A percentile compares a stretch with the other conserved stretches of the same genome.
phyloP scores from a whole-genome alignment of 1,139 yeast species.

The Saccharomyces hybrid region DNA sequence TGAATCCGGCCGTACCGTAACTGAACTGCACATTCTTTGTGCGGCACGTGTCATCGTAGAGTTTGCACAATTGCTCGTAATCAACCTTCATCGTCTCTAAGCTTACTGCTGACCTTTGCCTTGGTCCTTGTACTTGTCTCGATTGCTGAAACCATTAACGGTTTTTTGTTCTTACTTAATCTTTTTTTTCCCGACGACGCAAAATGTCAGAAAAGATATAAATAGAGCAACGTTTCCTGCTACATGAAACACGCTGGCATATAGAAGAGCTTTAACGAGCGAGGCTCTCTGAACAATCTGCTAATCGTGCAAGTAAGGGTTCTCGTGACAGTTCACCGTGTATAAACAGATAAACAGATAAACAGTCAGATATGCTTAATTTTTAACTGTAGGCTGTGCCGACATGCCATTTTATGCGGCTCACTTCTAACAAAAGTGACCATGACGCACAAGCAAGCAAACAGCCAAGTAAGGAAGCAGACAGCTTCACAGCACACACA shows the following conservation, averaged over 20 bases:
- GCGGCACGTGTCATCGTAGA: conserved; percentile 14
- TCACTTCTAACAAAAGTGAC: neutral
- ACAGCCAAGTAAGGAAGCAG: neutral
- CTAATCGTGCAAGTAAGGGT: neutral
- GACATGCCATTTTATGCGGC: neutral
- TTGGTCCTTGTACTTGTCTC: neutral
- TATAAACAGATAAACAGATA: neutral
- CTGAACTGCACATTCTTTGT: conserved; percentile 41
- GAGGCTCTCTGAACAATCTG: neutral
- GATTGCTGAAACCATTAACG: conserved; percentile 6
- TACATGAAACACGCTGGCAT: neutral
- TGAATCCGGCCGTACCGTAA: conserved; percentile 97
- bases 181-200: neutral
- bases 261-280: neutral
- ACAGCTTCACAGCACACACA: neutral
- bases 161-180: neutral
- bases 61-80: conserved; percentile 4
- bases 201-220: neutral
- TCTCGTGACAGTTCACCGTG: neutral
- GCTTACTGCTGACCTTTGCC: neutral
- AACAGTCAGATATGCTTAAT: neutral
- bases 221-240: neutral
- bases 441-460: neutral
- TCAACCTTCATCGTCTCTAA: conserved; percentile 4
- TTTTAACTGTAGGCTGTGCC: neutral